Conservation (phyloP, 2,329 filamentous ascomycete species). For the Fusarium drepaniforme region DNA sequence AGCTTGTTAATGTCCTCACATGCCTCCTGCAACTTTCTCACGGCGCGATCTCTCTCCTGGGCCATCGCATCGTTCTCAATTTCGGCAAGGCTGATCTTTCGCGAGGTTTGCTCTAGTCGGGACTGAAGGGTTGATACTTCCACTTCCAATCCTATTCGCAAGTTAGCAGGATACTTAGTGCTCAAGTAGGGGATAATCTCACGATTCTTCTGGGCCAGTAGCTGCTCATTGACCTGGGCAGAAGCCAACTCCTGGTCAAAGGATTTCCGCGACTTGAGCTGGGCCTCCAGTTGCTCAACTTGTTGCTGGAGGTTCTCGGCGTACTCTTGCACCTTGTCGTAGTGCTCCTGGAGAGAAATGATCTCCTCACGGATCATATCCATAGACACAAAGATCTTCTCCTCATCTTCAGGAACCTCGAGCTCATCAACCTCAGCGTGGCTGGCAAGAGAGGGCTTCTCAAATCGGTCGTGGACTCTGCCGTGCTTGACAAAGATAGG, state of each 20-base stretch:
- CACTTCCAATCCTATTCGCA: conserved; percentile 64
- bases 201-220: conserved; percentile 68
- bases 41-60: conserved; percentile 74
- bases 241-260: conserved; percentile 57
- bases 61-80: conserved; percentile 72
- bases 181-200: conserved; percentile 48
- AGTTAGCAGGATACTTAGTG: conserved; percentile 1
- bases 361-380: conserved; percentile 73
- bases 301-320: conserved; percentile 66
- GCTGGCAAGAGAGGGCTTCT: conserved; percentile 48
- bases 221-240: conserved; percentile 58
- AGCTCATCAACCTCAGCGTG: conserved; percentile 65
- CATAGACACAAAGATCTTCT: conserved; percentile 70
- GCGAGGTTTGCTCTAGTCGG: conserved; percentile 72
- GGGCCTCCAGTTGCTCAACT: conserved; percentile 62
- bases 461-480: conserved; percentile 59
- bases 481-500: conserved; percentile 68
- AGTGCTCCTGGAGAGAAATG: conserved; percentile 66
- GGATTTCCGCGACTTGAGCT: conserved; percentile 60
- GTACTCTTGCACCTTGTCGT: conserved; percentile 67
- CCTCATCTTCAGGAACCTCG: conserved; percentile 64
- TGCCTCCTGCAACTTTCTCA: conserved; percentile 71
- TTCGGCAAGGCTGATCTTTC: conserved; percentile 71
- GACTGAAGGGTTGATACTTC: conserved; percentile 71
- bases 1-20: conserved; percentile 68